Base-by-base conservation (phyloP, 179 eudicot genomes). In the Corrigiola litoralis region DNA sequence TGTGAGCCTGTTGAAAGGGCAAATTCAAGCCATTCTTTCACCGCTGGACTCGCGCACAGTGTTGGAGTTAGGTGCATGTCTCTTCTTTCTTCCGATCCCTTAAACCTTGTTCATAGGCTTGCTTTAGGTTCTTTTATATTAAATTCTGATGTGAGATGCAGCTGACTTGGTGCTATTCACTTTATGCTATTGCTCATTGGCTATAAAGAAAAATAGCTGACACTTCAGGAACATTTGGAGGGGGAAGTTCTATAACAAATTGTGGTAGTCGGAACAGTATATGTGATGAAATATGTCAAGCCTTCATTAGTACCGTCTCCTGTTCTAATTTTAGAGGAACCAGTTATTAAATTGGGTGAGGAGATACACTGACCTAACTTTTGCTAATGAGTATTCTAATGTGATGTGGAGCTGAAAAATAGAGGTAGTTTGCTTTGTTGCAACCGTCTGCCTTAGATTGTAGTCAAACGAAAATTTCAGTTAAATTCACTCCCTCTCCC, bases 1-100 rank as follows among this genome's bases (percentile, higher is more conserved):
- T 89, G 98, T 84, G 98, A 92, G 66, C 88, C 98, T 14, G 91
- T 89, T 63, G 95, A 92, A 73, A 79, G 71, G 77, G 73, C 88
- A 17, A 89, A 85, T 69, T 56, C 95, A 28, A 75, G 87, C 71
- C 98, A 92, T 66, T 83, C 95, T 49, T 85, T 85, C 69, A 72
- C 88, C 41, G 89, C 88, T 20, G 98, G 87, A 61, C 81, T 92
- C 77, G 98, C 92, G 56, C 66, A 80, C 10, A 83, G 78, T 32
- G 86, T 87, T 36, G 96, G 98, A 58, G 82, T 92, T 70, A 89
- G 96, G 98, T 92, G 60, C 42, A 58, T 63, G 25, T 52, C 72
- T 68, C 24, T 59, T 27, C 33, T 21, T 48, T 31, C 13, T 44
- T 21, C 16, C 50, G 55, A 36, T 42, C 37, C 25, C 23, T 46